Base-by-base conservation (phyloP, 164 flowering plant genomes). In the Stephania cephalantha region DNA sequence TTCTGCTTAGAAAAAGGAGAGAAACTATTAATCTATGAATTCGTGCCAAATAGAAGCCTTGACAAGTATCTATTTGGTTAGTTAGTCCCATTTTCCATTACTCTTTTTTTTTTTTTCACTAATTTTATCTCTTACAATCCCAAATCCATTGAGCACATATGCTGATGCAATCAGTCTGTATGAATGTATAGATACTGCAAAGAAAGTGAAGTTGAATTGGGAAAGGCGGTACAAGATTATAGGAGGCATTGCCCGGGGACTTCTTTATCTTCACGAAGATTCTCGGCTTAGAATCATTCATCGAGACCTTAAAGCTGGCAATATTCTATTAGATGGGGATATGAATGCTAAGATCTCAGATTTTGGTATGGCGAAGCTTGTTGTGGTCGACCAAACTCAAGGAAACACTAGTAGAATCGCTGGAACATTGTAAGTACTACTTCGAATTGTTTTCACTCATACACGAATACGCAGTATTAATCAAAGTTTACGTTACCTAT, bases 261-360 rank as follows among this genome's bases (percentile, higher is more conserved):
- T 91, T 48, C 85, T 87, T 8, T 91, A 91, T 76, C 90, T 91
- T 72, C 94, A 88, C 55, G 86, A 84, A 66, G 91, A 90, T 77
- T 90, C 88, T 22, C 76, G 85, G 4, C 75, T 82, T 55, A 76
- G 75, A 50, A 86, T 90, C 18, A 85, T 90, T 17, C 93, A 88
- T 65, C 83, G 87, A 20, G 94, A 90, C 80, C 86, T 90, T 6
- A 90, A 90, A 77, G 84, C 90, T 6, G 79, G 88, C 77, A 90
- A 90, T 71, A 69, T 90, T 12, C 68, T 90, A 52, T 61, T 90
- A 18, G 91, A 88, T 74, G 75, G 1, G 0, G 84, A 86, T 2
- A 82, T 90, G 88, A 82, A 79, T 18, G 79, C 91, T 2, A 87
- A 88, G 76, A 85, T 90, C 15, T 76, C 93, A 15, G 91, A 90